These are phyloP conservation scores for Boletus reticuloceps DNA, from an alignment of 768 basidiomycete species.

Conservation along the genomic window DNA sequence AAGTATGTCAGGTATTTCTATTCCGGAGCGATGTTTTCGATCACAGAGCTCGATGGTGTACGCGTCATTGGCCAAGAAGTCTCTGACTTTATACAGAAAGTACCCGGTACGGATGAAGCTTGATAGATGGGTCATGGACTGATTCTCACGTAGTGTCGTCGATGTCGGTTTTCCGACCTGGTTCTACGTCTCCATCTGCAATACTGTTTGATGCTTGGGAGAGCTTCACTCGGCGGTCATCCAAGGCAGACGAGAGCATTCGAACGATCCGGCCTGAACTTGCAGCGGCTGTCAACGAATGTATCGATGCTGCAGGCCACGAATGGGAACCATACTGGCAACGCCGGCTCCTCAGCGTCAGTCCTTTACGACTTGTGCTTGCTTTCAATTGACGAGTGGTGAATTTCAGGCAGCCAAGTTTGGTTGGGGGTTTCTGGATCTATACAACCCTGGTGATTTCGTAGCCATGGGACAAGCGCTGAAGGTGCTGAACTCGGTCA, in stretches of 20 bases:
- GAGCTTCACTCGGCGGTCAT: slow-evolving; percentile 76
- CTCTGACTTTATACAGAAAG: slow-evolving; percentile 91
- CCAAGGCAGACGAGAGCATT: slow-evolving; percentile 92
- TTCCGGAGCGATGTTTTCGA: slow-evolving; percentile 65
- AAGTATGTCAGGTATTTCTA: slow-evolving; percentile 68
- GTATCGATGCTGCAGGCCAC: slow-evolving; percentile 89
- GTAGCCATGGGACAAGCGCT: slow-evolving; percentile 89
- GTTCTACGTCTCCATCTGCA: slow-evolving; percentile 87
- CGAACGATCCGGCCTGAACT: slow-evolving; percentile 85
- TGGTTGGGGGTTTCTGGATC: slow-evolving; percentile 89
- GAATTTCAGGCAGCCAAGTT: slow-evolving; percentile 85
- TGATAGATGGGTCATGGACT: background rate
- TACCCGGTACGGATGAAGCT: slow-evolving; percentile 60
- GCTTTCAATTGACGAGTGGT: background rate
- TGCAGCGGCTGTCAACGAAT: slow-evolving; percentile 83
- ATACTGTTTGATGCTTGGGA: slow-evolving; percentile 93
- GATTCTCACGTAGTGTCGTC: slow-evolving; percentile 57
- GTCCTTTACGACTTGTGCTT: background rate
- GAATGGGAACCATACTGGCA: slow-evolving; percentile 95
- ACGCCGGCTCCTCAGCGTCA: slow-evolving; percentile 76
- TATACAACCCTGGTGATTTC: slow-evolving; percentile 90
- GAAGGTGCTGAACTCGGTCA: slow-evolving; percentile 91
- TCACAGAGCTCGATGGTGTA: slow-evolving; percentile 88
- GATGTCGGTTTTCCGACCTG: slow-evolving; percentile 84
- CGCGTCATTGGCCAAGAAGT: slow-evolving; percentile 77